Percentiles rank a stretch among this genome's conserved stretches.
Conservation (phyloP, 129 eudicot genomes). For the Artemisia annua region DNA sequence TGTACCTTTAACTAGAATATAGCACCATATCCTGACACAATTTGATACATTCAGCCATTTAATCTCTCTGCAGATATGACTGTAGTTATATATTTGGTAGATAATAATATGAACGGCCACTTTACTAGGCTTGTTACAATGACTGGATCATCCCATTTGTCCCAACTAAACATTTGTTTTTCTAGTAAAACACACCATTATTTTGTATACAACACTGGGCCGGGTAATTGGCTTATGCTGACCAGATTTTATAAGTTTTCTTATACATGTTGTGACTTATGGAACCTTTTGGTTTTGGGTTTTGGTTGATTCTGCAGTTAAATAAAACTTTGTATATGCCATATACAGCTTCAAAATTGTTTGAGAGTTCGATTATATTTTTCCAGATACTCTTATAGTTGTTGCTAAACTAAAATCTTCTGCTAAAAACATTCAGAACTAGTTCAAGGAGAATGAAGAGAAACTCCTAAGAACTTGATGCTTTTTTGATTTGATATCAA, state of each 20-base stretch:
- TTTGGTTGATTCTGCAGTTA: neutral
- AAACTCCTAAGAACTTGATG: conserved; percentile 55
- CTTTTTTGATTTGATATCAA: neutral
- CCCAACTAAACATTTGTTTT: neutral
- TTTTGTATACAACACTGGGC: no score
- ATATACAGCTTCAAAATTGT: neutral
- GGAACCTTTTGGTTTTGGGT: conserved; percentile 6
- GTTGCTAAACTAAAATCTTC: conserved; percentile 86
- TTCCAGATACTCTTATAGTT: conserved; percentile 64
- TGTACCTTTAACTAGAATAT: neutral
- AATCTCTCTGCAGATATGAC: neutral
- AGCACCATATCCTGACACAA: neutral
- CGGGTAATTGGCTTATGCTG: no score
- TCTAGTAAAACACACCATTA: no score
- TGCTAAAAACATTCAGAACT: conserved; percentile 59
- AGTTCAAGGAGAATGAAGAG: conserved; percentile 66
- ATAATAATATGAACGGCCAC: neutral
- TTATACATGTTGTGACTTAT: neutral
- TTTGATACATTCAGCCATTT: neutral
- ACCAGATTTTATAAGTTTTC: neutral
- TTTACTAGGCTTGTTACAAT: neutral
- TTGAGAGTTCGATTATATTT: neutral
- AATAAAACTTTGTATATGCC: neutral
- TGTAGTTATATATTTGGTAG: neutral
- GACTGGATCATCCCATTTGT: neutral